These are phyloP conservation scores for Kwoniella heveanensis DNA, from an alignment of 768 basidiomycete species.

Conservation along the genomic window DNA sequence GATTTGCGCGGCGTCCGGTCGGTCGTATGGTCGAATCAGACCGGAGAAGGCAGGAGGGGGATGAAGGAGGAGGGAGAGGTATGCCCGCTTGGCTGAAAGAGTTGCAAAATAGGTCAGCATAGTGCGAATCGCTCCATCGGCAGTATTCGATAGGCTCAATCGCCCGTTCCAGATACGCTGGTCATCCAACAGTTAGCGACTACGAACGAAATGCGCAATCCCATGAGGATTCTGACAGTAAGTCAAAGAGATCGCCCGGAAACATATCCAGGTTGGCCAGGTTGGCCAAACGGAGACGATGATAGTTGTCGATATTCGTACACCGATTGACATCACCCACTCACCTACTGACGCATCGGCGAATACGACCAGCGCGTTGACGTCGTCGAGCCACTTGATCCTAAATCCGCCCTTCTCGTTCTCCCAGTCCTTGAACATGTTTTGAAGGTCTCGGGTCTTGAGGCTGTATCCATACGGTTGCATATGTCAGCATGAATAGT, in stretches of 20 bases:
- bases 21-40: conserved; percentile 84
- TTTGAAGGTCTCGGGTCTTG: conserved; percentile 95
- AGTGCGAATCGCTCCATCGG: no score
- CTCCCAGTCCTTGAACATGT: conserved; percentile 88
- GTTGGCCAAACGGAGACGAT: no score
- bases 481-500: neutral
- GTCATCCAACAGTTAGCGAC: no score
- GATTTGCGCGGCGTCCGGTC: conserved; percentile 77
- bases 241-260: no score
- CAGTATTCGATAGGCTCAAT: no score
- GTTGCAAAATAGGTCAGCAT: neutral
- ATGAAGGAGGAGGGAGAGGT: conserved; percentile 82
- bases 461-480: conserved; percentile 59
- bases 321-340: no score
- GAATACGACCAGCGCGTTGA: conserved; percentile 91
- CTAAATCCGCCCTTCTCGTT: conserved; percentile 85
- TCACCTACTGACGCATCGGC: conserved; percentile 83
- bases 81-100: conserved; percentile 82
- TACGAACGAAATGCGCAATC: no score
- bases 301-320: no score
- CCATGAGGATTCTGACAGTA: no score
- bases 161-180: no score
- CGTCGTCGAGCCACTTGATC: conserved; percentile 99
- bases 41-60: conserved; percentile 61
- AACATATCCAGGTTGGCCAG: no score